These are phyloP conservation scores for Colletotrichum godetiae DNA, from an alignment of 2,329 filamentous ascomycete species.

Conservation along the genomic window DNA sequence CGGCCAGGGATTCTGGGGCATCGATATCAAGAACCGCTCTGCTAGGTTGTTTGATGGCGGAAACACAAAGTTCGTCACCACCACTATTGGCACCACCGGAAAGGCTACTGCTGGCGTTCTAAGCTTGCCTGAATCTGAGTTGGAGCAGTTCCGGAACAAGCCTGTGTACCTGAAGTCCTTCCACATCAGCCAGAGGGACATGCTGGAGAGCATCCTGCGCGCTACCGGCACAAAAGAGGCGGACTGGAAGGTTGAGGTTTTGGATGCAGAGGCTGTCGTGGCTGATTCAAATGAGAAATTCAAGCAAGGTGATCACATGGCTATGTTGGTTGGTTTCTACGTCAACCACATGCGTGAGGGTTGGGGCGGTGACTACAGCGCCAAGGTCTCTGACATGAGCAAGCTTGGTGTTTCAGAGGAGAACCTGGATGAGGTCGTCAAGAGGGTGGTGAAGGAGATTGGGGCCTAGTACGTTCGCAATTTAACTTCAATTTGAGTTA, in stretches of 20 bases:
- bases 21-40: slow-evolving; percentile 44
- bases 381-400: slow-evolving; percentile 42
- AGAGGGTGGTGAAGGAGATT: slow-evolving; percentile 22
- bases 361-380: slow-evolving; percentile 46
- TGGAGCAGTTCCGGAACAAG: slow-evolving; percentile 54
- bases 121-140: slow-evolving; percentile 45
- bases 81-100: slow-evolving; percentile 69
- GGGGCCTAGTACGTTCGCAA: not conserved
- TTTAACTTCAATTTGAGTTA: too few relatives aligned
- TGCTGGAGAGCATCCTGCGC: slow-evolving; percentile 69
- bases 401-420: slow-evolving; percentile 43
- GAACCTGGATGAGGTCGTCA: slow-evolving; percentile 43
- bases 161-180: slow-evolving; percentile 67
- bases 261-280: slow-evolving; percentile 58
- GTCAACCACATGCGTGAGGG: slow-evolving; percentile 44
- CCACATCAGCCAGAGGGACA: slow-evolving; percentile 71
- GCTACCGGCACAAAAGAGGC: slow-evolving; percentile 67
- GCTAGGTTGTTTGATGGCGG: slow-evolving; percentile 65
- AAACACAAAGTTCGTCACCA: slow-evolving; percentile 63
- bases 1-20: slow-evolving; percentile 42
- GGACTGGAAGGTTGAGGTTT: slow-evolving; percentile 64
- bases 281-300: slow-evolving; percentile 54
- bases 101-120: slow-evolving; percentile 50
- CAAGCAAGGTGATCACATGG: slow-evolving; percentile 61
- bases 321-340: slow-evolving; percentile 49